phyloP scores from a whole-genome alignment of 768 basidiomycete species.

The Suillus bovinus region DNA sequence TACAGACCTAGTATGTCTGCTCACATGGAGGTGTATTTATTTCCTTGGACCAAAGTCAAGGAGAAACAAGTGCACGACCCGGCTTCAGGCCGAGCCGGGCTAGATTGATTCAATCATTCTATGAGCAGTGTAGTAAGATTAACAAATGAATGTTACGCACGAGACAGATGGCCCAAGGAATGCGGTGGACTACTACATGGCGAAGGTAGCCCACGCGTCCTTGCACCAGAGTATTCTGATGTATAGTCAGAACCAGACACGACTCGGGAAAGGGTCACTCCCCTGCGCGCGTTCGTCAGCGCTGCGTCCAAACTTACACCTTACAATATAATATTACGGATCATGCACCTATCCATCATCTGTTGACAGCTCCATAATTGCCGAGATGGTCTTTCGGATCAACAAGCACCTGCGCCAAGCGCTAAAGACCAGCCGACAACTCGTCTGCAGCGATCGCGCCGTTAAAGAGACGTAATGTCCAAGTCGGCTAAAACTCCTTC shows the following conservation, averaged over 20 bases:
- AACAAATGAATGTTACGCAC: slow-evolving; percentile 13
- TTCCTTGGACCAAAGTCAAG: neutral
- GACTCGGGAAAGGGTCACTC: slow-evolving; percentile 19
- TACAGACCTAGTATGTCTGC: slow-evolving; percentile 21
- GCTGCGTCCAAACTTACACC: neutral
- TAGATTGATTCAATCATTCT: neutral
- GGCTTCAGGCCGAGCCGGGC: neutral
- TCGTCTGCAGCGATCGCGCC: neutral
- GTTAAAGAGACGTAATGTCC: neutral
- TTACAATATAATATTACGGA: neutral
- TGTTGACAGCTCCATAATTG: neutral
- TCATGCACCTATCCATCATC: neutral
- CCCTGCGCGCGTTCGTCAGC: slow-evolving; percentile 17
- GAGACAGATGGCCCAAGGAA: slow-evolving; percentile 12
- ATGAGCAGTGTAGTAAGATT: neutral
- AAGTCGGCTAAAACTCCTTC: neutral
- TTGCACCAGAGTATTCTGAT: slow-evolving; percentile 31
- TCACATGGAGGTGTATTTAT: slow-evolving; percentile 16
- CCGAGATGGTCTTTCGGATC: neutral
- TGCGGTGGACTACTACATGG: slow-evolving; percentile 15
- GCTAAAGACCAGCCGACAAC: neutral
- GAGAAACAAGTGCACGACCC: neutral
- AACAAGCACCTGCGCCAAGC: neutral
- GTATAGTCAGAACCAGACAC: slow-evolving; percentile 27
- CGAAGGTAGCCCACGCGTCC: slow-evolving; percentile 25